Evolutionary conservation across 768 basidiomycete genomes (phyloP).

Genomic region (Mycena indigotica): DNA sequence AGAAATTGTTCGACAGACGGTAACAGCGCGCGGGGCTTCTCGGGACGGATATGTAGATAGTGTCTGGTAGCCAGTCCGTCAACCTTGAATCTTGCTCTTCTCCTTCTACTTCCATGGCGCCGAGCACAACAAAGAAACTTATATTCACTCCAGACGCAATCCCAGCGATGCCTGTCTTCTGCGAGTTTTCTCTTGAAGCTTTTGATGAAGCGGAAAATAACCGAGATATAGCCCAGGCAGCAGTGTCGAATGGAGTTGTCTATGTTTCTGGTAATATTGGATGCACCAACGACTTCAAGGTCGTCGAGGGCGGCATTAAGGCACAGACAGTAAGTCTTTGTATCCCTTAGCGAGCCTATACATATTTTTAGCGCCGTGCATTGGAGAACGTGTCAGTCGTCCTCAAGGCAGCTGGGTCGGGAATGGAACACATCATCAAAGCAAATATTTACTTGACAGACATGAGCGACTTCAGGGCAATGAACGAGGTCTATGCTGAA

Average conservation of each 20-base stretch:
- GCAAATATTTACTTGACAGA: slow-evolving; percentile 44
- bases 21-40: no score
- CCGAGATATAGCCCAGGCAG: slow-evolving; percentile 43
- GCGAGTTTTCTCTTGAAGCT: slow-evolving; percentile 26
- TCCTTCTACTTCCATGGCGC: neutral
- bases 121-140: slow-evolving; percentile 17
- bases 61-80: neutral
- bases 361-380: slow-evolving; percentile 33
- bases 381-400: slow-evolving; percentile 43
- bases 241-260: slow-evolving; percentile 37
- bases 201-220: no score
- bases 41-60: neutral
- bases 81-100: neutral
- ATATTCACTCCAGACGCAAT: slow-evolving; percentile 35
- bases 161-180: slow-evolving; percentile 40
- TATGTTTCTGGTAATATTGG: slow-evolving; percentile 45
- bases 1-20: neutral
- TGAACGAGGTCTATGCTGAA: slow-evolving; percentile 44
- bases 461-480: slow-evolving; percentile 39
- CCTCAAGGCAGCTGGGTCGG: slow-evolving; percentile 44
- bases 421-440: slow-evolving; percentile 44
- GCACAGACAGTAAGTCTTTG: slow-evolving; percentile 35
- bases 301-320: slow-evolving; percentile 38
- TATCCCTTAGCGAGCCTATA: neutral
- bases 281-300: slow-evolving; percentile 33